Evolutionary conservation across 2,329 filamentous ascomycete species (phyloP).

Genomic region (Trichoderma polysporum): DNA sequence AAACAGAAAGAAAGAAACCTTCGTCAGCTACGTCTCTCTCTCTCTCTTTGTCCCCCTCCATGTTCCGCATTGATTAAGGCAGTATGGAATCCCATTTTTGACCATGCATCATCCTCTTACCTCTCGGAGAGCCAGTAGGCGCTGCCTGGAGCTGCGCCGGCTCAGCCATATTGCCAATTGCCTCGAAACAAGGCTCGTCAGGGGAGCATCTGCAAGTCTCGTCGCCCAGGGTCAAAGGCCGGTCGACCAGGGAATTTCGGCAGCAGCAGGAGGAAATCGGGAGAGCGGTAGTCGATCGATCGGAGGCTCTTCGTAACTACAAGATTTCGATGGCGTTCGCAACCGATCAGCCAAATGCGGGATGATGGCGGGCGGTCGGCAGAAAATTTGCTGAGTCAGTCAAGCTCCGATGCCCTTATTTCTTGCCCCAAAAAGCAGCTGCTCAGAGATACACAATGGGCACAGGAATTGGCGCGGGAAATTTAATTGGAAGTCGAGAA

Average conservation of each 20-base stretch:
- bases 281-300: constrained; percentile 23
- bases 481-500: constrained; percentile 23
- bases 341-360: constrained; percentile 26
- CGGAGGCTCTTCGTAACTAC: constrained; percentile 15
- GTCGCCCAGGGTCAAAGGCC: background rate
- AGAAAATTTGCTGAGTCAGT: constrained; percentile 47
- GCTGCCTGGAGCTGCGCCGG: constrained; percentile 39
- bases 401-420: constrained; percentile 39
- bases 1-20: background rate
- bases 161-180: constrained; percentile 43
- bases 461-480: constrained; percentile 27
- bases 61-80: background rate
- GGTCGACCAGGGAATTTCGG: background rate
- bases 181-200: constrained; percentile 28
- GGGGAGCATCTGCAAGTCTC: constrained; percentile 25
- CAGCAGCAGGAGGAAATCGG: background rate
- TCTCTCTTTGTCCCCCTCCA: background rate
- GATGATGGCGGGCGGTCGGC: constrained; percentile 34
- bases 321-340: constrained; percentile 3
- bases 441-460: constrained; percentile 41
- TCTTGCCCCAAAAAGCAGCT: constrained; percentile 40
- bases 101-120: constrained; percentile 27
- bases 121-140: constrained; percentile 37
- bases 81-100: background rate
- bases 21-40: background rate